Evolutionary conservation across 2,329 filamentous ascomycete species (phyloP).

Genomic region (Colletotrichum lini): DNA sequence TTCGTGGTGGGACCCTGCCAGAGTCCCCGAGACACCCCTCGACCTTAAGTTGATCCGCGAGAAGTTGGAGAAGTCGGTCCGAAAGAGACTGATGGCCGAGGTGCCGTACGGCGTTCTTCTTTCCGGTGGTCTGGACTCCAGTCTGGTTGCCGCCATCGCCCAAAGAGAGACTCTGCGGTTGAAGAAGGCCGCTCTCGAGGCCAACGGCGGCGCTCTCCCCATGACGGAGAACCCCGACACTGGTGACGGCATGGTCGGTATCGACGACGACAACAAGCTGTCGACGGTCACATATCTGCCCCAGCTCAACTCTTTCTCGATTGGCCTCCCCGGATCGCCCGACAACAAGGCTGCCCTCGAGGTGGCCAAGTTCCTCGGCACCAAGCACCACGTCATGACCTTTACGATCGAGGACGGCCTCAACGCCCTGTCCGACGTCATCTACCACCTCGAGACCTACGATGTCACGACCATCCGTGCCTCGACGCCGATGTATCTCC

Average conservation of each 20-base stretch:
- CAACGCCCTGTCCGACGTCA: conserved; percentile 96
- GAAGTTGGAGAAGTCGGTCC: conserved; percentile 89
- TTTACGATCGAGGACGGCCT: conserved; percentile 98
- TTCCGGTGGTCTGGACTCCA: conserved; percentile 96
- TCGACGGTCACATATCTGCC: conserved; percentile 92
- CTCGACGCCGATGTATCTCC: conserved; percentile 97
- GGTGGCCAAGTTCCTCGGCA: conserved; percentile 96
- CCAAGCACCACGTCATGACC: conserved; percentile 97
- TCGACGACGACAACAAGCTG: conserved; percentile 92
- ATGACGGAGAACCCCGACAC: conserved; percentile 69
- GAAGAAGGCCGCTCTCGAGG: conserved; percentile 73
- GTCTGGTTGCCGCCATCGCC: conserved; percentile 93
- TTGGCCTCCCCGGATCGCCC: conserved; percentile 92
- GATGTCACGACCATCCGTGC: conserved; percentile 99
- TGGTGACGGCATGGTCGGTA: conserved; percentile 86
- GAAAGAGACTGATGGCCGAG: conserved; percentile 98
- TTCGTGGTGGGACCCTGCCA: conserved; percentile 88
- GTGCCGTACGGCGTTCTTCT: conserved; percentile 97
- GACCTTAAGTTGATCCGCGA: conserved; percentile 87
- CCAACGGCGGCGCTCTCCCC: conserved; percentile 61
- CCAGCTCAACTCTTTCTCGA: conserved; percentile 98
- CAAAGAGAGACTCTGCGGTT: conserved; percentile 90
- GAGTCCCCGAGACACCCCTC: conserved; percentile 83
- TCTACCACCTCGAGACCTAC: conserved; percentile 97
- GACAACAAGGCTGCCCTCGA: conserved; percentile 93